Base-by-base conservation (phyloP, 2,329 filamentous ascomycete genomes). In the Emericellopsis atlantica region DNA sequence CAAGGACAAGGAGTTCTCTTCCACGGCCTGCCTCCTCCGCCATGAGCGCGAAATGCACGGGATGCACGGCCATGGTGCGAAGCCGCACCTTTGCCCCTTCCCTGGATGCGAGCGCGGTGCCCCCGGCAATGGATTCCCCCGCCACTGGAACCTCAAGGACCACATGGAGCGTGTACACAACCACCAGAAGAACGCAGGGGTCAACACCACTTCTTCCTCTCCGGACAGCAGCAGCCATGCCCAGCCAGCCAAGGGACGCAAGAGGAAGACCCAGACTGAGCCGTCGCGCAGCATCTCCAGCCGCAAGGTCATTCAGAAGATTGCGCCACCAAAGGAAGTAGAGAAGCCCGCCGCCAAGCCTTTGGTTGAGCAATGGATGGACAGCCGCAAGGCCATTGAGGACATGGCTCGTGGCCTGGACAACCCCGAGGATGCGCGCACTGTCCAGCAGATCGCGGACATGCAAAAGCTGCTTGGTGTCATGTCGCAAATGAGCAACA, bases 121-220 rank as follows among this genome's bases (percentile, higher is more conserved):
- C 29, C 69, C 76, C 21, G 88, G 87, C 52, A 87, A 90, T 58
- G 90, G 90, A 51, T 96, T 96, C 56, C 90, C 89, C 32, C 81
- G 90, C 52, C 82, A 89, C 53, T 96, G 92, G 86, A 96, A 96
- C 65, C 75, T 95, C 41, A 81, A 84, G 61, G 90, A 96, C 65
- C 90, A 96, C 71, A 95, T 95, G 89, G 86, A 87, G 66, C 82
- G 90, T 46, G 89, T 95, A 7, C 90, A 96, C 66, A 79, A 79
- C 49, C 74, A 77, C 54, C 67, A 69, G 45, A 65, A 67, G 35
- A 63, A 60, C 48, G 53, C 61, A 34, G 51, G 52, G 35, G 12
- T 6, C 26, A 29, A 29, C 26, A 63, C 58, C 21, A n/a, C n/a
- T n/a, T 68, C 70, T 29, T 63, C 66, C 8, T 57, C 64, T 9